Evolutionary conservation across 139 green algal species (phyloP).

Genomic region (Mesostigma viride): DNA sequence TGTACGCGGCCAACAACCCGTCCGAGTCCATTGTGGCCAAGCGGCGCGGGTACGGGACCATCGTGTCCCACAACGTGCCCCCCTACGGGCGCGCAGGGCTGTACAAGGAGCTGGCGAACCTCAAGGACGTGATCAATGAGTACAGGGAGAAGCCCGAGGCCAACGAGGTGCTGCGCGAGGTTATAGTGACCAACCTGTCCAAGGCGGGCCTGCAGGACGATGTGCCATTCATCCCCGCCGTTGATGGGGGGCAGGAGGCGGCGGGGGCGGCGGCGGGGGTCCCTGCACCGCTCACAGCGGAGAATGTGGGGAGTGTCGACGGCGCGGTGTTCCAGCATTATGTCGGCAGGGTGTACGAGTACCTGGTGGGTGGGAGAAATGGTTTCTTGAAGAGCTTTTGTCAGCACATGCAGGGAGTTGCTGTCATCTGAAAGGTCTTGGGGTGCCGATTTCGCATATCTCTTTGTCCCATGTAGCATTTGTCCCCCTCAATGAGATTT

Average conservation of each 20-base stretch:
- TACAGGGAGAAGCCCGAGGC: constrained; percentile 51
- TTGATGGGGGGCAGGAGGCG: too few species aligned
- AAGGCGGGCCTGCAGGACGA: constrained; percentile 52
- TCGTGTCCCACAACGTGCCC: constrained; percentile 90
- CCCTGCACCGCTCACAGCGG: constrained; percentile 28
- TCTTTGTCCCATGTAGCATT: too few species aligned
- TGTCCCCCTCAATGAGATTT: too few species aligned
- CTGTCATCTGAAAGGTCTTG: too few species aligned
- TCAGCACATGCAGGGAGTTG: too few species aligned
- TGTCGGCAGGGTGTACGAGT: constrained; percentile 58
- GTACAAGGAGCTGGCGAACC: constrained; percentile 84
- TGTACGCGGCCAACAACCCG: constrained; percentile 90
- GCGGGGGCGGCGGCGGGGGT: constrained; percentile 14
- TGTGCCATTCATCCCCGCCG: constrained; percentile 61
- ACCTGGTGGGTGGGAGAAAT: too few species aligned
- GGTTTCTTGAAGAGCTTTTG: too few species aligned
- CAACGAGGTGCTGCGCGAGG: constrained; percentile 32
- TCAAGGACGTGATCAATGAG: constrained; percentile 69
- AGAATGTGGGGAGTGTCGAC: constrained; percentile 3
- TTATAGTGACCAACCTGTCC: constrained; percentile 42
- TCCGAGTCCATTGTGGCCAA: constrained; percentile 90
- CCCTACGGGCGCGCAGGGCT: constrained; percentile 88
- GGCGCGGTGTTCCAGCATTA: constrained; percentile 55
- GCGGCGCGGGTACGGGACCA: constrained; percentile 84
- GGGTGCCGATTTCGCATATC: too few species aligned